phyloP scores from a whole-genome alignment of 2,329 filamentous ascomycete species.

The Diaporthe amygdali region DNA sequence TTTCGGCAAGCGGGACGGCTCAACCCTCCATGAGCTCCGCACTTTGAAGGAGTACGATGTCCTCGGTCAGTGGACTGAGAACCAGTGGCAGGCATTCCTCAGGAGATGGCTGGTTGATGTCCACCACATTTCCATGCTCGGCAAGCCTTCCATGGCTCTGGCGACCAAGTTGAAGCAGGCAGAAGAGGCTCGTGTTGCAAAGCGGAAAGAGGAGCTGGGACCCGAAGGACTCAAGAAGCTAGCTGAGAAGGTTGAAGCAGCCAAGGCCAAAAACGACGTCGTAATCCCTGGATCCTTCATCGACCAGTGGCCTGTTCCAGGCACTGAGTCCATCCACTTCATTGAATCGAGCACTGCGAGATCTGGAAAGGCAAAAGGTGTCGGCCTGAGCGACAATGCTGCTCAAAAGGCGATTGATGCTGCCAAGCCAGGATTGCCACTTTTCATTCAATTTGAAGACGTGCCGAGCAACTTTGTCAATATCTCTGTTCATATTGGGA shows the following conservation, averaged over 20 bases:
- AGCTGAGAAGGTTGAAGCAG: slow-evolving; percentile 76
- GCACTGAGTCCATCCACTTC: slow-evolving; percentile 92
- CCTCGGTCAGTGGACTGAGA: slow-evolving; percentile 80
- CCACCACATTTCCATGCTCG: slow-evolving; percentile 85
- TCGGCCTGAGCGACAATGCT: slow-evolving; percentile 70
- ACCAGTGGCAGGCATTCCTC: slow-evolving; percentile 83
- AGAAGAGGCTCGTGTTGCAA: slow-evolving; percentile 78
- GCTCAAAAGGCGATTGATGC: slow-evolving; percentile 80
- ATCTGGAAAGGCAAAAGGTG: slow-evolving; percentile 75
- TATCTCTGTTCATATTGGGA: slow-evolving; percentile 81
- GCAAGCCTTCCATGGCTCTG: slow-evolving; percentile 81
- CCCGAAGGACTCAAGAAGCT: slow-evolving; percentile 80
- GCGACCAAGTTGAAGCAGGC: slow-evolving; percentile 82
- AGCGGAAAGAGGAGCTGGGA: slow-evolving; percentile 80
- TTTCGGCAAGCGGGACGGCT: slow-evolving; percentile 85
- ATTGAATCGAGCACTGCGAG: slow-evolving; percentile 86
- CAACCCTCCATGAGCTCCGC: slow-evolving; percentile 68
- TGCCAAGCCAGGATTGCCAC: slow-evolving; percentile 65
- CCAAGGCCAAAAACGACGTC: slow-evolving; percentile 87
- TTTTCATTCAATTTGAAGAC: slow-evolving; percentile 97
- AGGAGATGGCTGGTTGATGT: slow-evolving; percentile 86
- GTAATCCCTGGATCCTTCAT: slow-evolving; percentile 85
- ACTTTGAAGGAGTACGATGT: slow-evolving; percentile 66
- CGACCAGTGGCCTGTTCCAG: slow-evolving; percentile 80
- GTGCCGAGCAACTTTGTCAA: slow-evolving; percentile 93